Base-by-base conservation (phyloP, 1,284 basidiomycete genomes). In the Puccinia triticina region DNA sequence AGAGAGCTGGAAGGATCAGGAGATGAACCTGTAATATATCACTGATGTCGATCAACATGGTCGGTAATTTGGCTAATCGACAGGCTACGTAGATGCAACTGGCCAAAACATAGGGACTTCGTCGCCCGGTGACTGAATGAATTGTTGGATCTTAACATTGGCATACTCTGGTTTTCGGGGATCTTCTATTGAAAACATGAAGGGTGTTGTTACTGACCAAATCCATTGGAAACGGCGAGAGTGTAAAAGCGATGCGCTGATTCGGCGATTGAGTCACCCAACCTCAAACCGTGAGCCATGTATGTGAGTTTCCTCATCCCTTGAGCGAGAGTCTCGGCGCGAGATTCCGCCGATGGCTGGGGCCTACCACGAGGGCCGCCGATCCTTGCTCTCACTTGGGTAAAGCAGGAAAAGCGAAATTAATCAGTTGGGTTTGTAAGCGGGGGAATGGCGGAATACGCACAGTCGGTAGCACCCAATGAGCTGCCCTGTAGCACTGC, bases 1-100 rank as follows among this genome's bases (percentile, higher is more conserved):
- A 77, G 16, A 55, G 46, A 55, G 29, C 37, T 71, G 73, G 2
- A 29, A 10, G 40, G 43, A 10, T 85, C 89, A 43, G 40, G 40
- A 7, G 40, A 43, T 43, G 84, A 84, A 93, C 94, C 88, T 94
- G 93, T 34, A 98, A 90, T 40, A 95, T 89, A 86, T 97, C 95
- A 21, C 93, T 94, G 86, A 99, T 98, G 88, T 99, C 97, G 84
- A 99, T 99, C 53, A 99, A 91, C 97, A 99, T 99, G 87, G 96
- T 94, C 0, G 93, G 94, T 26, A 88, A 88, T 87, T 96, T 94
- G 85, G 93, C 94, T 87, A 95, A 92, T 82, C 97, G 89, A 86
- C 95, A 97, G 10, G 95, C 94, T 74, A 98, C 91, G 86, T 99
- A 99, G 74, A 98, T 90, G 87, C 97, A 99, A 71, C 95, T 93